These are phyloP conservation scores for Halteria grandinella DNA, from an alignment of 73 alveolate genomes.

Conservation along the genomic window DNA sequence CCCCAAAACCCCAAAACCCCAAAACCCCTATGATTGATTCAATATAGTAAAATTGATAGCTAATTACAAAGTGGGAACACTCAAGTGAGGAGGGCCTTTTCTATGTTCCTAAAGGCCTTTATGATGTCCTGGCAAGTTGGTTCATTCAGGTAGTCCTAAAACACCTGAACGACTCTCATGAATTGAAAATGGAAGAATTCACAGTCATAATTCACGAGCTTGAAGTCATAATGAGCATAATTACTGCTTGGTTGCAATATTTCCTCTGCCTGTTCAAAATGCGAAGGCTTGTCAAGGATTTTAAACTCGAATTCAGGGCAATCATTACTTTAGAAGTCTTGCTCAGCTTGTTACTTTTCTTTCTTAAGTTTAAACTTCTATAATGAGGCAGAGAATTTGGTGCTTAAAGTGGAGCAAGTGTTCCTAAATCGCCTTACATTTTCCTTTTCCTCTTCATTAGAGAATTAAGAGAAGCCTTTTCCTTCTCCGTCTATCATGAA, in stretches of 20 bases:
- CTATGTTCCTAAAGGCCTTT: not conserved
- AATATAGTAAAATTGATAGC: not conserved
- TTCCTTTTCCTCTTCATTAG: too few relatives aligned
- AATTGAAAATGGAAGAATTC: constrained; percentile 27
- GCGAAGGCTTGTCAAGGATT: not conserved
- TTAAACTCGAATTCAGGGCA: not conserved
- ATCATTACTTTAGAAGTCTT: not conserved
- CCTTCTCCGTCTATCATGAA: too few relatives aligned
- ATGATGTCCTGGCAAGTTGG: constrained; percentile 24
- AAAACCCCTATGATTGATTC: not conserved
- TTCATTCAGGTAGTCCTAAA: constrained; percentile 36
- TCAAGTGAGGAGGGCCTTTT: not conserved
- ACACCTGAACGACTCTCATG: constrained; percentile 12
- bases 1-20: too few relatives aligned
- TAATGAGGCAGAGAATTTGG: not conserved
- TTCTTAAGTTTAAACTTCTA: not conserved
- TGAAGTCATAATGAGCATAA: constrained; percentile 3
- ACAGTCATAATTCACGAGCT: constrained; percentile 4
- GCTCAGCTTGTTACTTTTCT: not conserved
- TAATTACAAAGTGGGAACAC: not conserved
- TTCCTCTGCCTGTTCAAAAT: not conserved
- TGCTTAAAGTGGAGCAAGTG: not conserved
- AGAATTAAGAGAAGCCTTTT: too few relatives aligned
- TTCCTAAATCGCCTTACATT: not conserved
- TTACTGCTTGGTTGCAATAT: not conserved